These are phyloP conservation scores for Pisolithus tinctorius DNA, from an alignment of 768 basidiomycete species.

Conservation along the genomic window DNA sequence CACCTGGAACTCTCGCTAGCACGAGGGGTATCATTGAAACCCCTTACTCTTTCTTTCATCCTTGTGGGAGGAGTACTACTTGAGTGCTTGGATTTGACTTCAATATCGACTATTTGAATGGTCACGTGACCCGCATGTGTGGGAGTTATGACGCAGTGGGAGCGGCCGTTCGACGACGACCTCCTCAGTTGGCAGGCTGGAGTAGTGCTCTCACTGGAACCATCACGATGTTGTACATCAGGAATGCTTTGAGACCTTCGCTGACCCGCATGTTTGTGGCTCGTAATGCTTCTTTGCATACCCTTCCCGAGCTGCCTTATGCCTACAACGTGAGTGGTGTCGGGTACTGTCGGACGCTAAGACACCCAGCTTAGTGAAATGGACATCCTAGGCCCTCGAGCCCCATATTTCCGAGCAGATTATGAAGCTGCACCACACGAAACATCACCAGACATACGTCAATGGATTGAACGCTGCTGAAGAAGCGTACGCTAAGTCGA, in stretches of 20 bases:
- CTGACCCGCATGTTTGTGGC: constrained; percentile 40
- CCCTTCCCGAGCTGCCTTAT: constrained; percentile 76
- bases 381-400: constrained; percentile 66
- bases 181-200: neutral
- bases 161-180: neutral
- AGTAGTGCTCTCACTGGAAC: neutral
- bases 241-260: constrained; percentile 36
- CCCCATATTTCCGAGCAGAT: constrained; percentile 88
- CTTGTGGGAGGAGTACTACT: no score
- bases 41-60: no score
- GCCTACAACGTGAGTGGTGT: constrained; percentile 56
- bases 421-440: constrained; percentile 89
- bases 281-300: constrained; percentile 48
- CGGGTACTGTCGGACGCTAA: neutral
- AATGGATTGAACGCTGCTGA: constrained; percentile 92
- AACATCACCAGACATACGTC: constrained; percentile 92
- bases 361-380: neutral
- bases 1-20: no score
- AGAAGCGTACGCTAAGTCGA: constrained; percentile 62
- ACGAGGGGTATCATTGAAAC: no score
- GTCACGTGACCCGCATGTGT: no score
- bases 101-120: no score
- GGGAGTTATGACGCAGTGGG: constrained; percentile 1
- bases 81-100: no score
- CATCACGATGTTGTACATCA: constrained; percentile 44